Percentiles rank a stretch among this genome's conserved stretches.
Conservation (phyloP, 176 grass and related monocot species). For the Avena sativa region DNA sequence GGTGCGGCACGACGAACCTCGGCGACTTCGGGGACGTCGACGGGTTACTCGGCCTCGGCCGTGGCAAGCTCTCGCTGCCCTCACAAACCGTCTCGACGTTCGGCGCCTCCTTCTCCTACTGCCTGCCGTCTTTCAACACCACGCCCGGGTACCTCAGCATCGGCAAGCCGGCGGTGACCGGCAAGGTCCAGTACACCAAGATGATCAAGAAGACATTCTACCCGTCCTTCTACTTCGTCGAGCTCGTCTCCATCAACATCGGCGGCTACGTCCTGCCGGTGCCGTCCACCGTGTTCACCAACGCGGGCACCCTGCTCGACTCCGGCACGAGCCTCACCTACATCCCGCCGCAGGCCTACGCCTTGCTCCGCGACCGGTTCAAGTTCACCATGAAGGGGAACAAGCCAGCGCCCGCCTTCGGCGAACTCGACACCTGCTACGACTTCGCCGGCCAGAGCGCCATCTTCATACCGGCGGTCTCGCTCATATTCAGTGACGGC, state of each 20-base stretch:
- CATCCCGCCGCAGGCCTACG: slow-evolving; percentile 60
- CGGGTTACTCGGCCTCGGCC: slow-evolving; percentile 72
- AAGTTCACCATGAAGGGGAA: slow-evolving; percentile 59
- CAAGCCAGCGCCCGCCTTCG: slow-evolving; percentile 39
- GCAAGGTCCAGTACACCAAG: slow-evolving; percentile 46
- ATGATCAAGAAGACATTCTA: slow-evolving; percentile 34
- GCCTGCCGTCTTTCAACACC: slow-evolving; percentile 57
- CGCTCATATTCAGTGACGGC: slow-evolving; percentile 59
- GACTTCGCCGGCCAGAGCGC: slow-evolving; percentile 35
- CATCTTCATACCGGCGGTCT: slow-evolving; percentile 42
- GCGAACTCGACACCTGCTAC: background rate
- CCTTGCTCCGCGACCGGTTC: slow-evolving; percentile 53
- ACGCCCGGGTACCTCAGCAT: slow-evolving; percentile 56
- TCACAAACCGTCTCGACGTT: slow-evolving; percentile 51
- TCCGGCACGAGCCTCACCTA: slow-evolving; percentile 72
- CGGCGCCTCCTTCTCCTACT: slow-evolving; percentile 70
- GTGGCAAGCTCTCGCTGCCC: slow-evolving; percentile 47
- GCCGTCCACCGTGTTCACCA: slow-evolving; percentile 45
- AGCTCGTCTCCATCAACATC: slow-evolving; percentile 59
- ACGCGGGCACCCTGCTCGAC: slow-evolving; percentile 58
- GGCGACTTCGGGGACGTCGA: slow-evolving; percentile 51
- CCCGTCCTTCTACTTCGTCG: slow-evolving; percentile 63
- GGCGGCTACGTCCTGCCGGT: slow-evolving; percentile 56
- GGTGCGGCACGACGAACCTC: slow-evolving; percentile 50
- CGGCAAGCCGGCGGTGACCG: slow-evolving; percentile 31